These are phyloP conservation scores for Coemansia sp. DNA, from an alignment of 192 early-diverging fungal genomes.

Conservation along the genomic window DNA sequence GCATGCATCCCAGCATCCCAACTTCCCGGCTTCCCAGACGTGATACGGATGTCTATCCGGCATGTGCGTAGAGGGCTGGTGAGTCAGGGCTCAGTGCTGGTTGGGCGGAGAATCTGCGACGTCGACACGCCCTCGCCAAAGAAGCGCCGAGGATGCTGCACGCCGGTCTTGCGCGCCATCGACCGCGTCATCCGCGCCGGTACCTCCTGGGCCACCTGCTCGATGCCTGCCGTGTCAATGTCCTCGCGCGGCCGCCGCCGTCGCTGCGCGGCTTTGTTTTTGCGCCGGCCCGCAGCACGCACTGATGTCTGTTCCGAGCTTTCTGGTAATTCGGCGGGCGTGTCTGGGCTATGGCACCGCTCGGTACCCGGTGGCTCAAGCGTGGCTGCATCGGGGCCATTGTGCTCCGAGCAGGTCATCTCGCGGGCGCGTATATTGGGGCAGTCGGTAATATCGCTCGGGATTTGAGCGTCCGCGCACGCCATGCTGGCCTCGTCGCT, in stretches of 20 bases:
- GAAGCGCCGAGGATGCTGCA: slow-evolving; percentile 26
- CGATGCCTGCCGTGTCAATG: slow-evolving; percentile 9
- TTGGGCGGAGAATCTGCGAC: slow-evolving; percentile 33
- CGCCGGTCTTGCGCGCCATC: slow-evolving; percentile 38
- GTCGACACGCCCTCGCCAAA: slow-evolving; percentile 45
- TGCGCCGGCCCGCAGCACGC: neutral
- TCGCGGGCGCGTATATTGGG: no score
- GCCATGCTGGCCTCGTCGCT: no score
- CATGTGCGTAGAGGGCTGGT: neutral
- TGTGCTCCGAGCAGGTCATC: neutral
- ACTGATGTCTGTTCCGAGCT: neutral
- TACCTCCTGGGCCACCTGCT: slow-evolving; percentile 14
- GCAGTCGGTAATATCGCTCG: no score
- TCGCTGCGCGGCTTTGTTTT: slow-evolving; percentile 4
- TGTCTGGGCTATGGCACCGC: neutral
- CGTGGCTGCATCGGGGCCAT: neutral
- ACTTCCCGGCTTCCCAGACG: no score
- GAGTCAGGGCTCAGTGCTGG: neutral
- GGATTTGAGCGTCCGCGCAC: no score
- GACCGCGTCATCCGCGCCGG: slow-evolving; percentile 40
- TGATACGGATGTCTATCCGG: neutral
- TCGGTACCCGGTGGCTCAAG: neutral
- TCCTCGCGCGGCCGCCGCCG: slow-evolving; percentile 7
- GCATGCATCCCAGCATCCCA: no score
- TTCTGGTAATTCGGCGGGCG: no score